Evolutionary conservation across 768 basidiomycete species (phyloP).

Genomic region (Termitomyces sp.): DNA sequence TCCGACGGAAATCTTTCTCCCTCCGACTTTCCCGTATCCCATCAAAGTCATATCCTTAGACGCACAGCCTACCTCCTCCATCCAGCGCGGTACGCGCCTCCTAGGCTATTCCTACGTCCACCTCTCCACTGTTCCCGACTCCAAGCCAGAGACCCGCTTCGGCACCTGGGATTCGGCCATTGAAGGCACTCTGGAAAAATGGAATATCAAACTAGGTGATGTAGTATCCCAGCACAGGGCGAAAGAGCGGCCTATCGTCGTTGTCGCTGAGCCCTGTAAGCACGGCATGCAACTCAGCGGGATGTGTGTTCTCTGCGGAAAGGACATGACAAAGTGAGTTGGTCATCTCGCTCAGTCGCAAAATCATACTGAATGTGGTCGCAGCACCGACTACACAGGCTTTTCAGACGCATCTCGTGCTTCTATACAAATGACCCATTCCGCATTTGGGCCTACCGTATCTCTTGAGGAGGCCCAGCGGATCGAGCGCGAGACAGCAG

Average conservation of each 20-base stretch:
- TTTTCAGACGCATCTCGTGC: conserved; percentile 84
- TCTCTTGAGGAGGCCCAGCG: conserved; percentile 89
- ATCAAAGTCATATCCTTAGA: conserved; percentile 74
- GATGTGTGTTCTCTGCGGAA: conserved; percentile 90
- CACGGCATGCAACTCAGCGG: conserved; percentile 92
- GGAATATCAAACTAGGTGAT: conserved; percentile 66
- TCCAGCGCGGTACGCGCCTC: conserved; percentile 71
- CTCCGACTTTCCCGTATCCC: conserved; percentile 78
- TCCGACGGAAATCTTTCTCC: conserved; percentile 73
- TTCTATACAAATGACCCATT: conserved; percentile 92
- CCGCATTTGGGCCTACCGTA: conserved; percentile 85
- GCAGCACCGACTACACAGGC: conserved; percentile 77
- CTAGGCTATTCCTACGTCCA: conserved; percentile 81
- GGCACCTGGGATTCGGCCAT: conserved; percentile 89
- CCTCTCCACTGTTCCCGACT: conserved; percentile 35
- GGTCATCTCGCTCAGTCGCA: conserved; percentile 7
- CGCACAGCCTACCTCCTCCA: conserved; percentile 31
- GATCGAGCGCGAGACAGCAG: conserved; percentile 78
- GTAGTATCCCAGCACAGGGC: conserved; percentile 54
- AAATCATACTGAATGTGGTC: not conserved
- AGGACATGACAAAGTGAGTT: conserved; percentile 86
- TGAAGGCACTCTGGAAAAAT: conserved; percentile 69
- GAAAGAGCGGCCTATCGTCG: conserved; percentile 52
- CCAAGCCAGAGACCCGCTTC: conserved; percentile 62
- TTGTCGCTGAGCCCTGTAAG: conserved; percentile 87